Conservation (phyloP, 495 filamentous ascomycete genomes). For the Neurospora sp. region DNA sequence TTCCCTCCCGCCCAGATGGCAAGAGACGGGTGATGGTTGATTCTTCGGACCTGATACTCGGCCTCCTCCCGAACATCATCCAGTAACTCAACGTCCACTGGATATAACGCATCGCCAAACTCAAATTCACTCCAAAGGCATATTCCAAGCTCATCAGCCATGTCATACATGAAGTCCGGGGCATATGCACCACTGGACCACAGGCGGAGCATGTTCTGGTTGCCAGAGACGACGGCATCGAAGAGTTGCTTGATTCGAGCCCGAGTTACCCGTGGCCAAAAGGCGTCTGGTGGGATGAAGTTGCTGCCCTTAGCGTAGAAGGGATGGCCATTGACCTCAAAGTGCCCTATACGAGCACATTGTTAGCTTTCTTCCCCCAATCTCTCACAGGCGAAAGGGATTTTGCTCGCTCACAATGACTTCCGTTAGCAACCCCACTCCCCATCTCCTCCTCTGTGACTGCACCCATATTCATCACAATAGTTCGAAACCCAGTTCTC, state of each 20-base stretch:
- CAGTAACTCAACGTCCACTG: slow-evolving; percentile 43
- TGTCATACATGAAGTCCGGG: slow-evolving; percentile 58
- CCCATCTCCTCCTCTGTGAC: slow-evolving; percentile 49
- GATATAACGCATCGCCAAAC: slow-evolving; percentile 56
- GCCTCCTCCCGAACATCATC: slow-evolving; percentile 50
- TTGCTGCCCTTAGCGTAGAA: slow-evolving; percentile 62
- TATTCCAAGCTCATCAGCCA: slow-evolving; percentile 55
- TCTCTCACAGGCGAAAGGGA: background rate
- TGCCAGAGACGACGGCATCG: slow-evolving; percentile 43
- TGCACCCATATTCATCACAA: slow-evolving; percentile 50
- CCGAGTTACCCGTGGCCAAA: slow-evolving; percentile 54
- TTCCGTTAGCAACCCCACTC: slow-evolving; percentile 47
- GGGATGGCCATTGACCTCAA: slow-evolving; percentile 57
- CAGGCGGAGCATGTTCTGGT: slow-evolving; percentile 62
- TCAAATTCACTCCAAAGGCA: slow-evolving; percentile 61
- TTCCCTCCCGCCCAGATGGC: slow-evolving; percentile 60
- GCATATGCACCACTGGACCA: slow-evolving; percentile 57
- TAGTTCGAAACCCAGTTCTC: slow-evolving; percentile 55
- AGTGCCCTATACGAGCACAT: slow-evolving; percentile 31
- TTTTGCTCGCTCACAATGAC: slow-evolving; percentile 37
- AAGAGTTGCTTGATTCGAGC: slow-evolving; percentile 45
- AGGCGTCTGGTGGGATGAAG: slow-evolving; percentile 55
- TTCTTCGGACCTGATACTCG: slow-evolving; percentile 50
- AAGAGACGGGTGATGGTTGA: slow-evolving; percentile 60
- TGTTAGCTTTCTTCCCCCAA: too few species aligned